Percentiles rank a stretch among this genome's conserved stretches.
Conservation (phyloP, 2,329 filamentous ascomycete genomes). For the Lecanicillium sp. region DNA sequence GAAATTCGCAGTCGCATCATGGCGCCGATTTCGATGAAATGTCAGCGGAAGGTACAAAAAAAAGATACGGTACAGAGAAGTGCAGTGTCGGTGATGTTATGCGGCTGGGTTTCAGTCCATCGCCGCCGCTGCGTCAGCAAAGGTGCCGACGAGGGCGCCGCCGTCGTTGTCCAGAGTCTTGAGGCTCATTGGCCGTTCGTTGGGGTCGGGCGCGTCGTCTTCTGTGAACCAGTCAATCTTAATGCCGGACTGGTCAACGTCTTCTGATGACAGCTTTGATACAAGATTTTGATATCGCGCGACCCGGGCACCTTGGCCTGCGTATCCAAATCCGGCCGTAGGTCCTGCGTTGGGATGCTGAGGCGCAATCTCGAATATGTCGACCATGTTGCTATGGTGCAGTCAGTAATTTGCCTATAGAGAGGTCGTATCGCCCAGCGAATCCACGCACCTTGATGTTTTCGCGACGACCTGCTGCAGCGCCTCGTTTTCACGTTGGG, state of each 20-base stretch:
- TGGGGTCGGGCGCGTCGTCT: slow-evolving; percentile 42
- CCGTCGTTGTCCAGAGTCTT: slow-evolving; percentile 30
- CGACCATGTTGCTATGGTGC: slow-evolving; percentile 55
- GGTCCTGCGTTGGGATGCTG: slow-evolving; percentile 36
- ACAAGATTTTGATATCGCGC: slow-evolving; percentile 57
- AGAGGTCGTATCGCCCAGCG: too few species aligned
- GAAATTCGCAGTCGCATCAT: background rate
- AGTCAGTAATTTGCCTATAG: slow-evolving; percentile 11
- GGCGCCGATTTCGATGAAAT: background rate
- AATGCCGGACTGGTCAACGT: slow-evolving; percentile 33
- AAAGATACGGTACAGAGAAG: slow-evolving; percentile 11
- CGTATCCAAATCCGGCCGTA: slow-evolving; percentile 38
- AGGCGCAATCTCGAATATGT: slow-evolving; percentile 60
- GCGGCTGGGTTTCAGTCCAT: slow-evolving; percentile 31
- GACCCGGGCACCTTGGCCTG: slow-evolving; percentile 50
- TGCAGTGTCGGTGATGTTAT: background rate
- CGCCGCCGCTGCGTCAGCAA: slow-evolving; percentile 52
- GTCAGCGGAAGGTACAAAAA: slow-evolving; percentile 12
- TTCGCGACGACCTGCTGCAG: slow-evolving; percentile 57
- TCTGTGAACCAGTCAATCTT: slow-evolving; percentile 52
- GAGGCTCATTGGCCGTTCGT: slow-evolving; percentile 28
- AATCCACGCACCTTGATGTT: slow-evolving; percentile 57
- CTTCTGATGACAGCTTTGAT: slow-evolving; percentile 49
- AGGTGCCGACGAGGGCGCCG: slow-evolving; percentile 50
- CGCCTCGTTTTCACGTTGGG: slow-evolving; percentile 58